Percentiles rank a stretch among this genome's conserved stretches.
phyloP scores from a whole-genome alignment of 2,329 filamentous ascomycete genomes.

The Aschersonia sp. region DNA sequence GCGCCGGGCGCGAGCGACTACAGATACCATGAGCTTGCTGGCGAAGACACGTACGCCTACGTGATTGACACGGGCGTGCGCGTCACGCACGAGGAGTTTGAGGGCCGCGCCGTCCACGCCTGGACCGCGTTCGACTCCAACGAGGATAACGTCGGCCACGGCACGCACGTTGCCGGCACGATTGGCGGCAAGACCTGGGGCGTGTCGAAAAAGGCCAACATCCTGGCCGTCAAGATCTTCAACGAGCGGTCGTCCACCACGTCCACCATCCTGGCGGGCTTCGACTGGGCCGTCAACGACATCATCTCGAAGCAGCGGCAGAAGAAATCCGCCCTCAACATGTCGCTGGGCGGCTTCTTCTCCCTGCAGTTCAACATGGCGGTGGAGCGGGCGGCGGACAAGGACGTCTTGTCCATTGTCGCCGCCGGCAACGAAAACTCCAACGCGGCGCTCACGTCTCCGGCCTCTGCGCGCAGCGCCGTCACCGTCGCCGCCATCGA shows the following conservation, averaged over 20 bases:
- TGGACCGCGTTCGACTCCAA: not conserved
- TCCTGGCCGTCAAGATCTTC: slow-evolving; percentile 29
- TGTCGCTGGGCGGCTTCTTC: slow-evolving; percentile 22
- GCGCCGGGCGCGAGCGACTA: not conserved
- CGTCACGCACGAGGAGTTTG: slow-evolving; percentile 1
- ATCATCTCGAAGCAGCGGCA: slow-evolving; percentile 13
- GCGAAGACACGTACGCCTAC: slow-evolving; percentile 2
- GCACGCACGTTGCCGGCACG: slow-evolving; percentile 1
- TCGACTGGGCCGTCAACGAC: slow-evolving; percentile 20
- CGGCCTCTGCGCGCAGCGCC: slow-evolving; percentile 10
- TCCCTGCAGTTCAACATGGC: slow-evolving; percentile 7
- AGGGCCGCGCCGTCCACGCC: not conserved
- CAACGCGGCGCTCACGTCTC: slow-evolving; percentile 6
- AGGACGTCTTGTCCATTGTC: slow-evolving; percentile 23
- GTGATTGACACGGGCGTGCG: slow-evolving; percentile 1
- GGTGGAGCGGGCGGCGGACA: slow-evolving; percentile 9
- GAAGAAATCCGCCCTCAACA: slow-evolving; percentile 23
- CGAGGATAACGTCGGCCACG: slow-evolving; percentile 1
- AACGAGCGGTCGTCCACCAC: slow-evolving; percentile 7
- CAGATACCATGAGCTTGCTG: not conserved
- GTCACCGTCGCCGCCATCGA: slow-evolving; percentile 17
- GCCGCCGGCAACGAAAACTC: slow-evolving; percentile 11
- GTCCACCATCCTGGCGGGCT: slow-evolving; percentile 14
- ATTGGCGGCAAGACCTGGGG: slow-evolving; percentile 9
- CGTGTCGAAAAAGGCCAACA: slow-evolving; percentile 23